Base-by-base conservation (phyloP, 768 basidiomycete species). In the Glaciozyma antarctica region DNA sequence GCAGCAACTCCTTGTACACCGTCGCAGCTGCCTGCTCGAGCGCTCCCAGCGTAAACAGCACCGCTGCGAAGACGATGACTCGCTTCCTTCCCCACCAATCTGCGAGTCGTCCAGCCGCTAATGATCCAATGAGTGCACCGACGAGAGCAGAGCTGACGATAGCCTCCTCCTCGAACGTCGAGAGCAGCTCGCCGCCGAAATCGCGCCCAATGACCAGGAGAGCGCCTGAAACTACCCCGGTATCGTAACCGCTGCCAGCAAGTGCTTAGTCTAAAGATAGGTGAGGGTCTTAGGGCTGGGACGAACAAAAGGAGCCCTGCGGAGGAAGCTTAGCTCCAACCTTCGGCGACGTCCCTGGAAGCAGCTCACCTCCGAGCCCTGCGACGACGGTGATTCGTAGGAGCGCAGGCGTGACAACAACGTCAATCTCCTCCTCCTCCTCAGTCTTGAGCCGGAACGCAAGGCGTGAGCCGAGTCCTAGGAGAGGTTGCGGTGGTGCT, bases 1-100 rank as follows among this genome's bases (percentile, higher is more conserved):
- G 54, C 15, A 71, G 45, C 45, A 71, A 30, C 65, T 71, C 71
- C 45, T 67, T 68, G 56, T 48, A 66, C 15, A 67, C 62, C 43
- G 63, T 54, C 12, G 71, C 68, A 0, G 63, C 63, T 0, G 65
- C 63, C 60, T 69, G 68, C 34, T 69, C 68, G 2, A 69, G 30
- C 19, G 71, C 71, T 45, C 71, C 71, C 3, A 68, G 7, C 7
- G 49, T 22, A 26, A 71, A 71, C 17, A 68, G 32, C 34, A 65
- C 63, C 5, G 60, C 63, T 5, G 62, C 53, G 2, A 44, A 24
- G 6, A 71, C 13, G 22, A 71, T 58, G 32, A 65, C 63, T 19
- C 53, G 48, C 43, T 69, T 71, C 16, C 68, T 34, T 9, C 71
- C 71, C 3, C 22, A 41, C 24, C 61, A 32, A 28, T 72, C 66